A percentile compares a stretch with the other conserved stretches of the same genome.
These are phyloP conservation scores for Aspergillus sp. DNA, from an alignment of 2,329 filamentous ascomycete genomes.

Conservation along the genomic window DNA sequence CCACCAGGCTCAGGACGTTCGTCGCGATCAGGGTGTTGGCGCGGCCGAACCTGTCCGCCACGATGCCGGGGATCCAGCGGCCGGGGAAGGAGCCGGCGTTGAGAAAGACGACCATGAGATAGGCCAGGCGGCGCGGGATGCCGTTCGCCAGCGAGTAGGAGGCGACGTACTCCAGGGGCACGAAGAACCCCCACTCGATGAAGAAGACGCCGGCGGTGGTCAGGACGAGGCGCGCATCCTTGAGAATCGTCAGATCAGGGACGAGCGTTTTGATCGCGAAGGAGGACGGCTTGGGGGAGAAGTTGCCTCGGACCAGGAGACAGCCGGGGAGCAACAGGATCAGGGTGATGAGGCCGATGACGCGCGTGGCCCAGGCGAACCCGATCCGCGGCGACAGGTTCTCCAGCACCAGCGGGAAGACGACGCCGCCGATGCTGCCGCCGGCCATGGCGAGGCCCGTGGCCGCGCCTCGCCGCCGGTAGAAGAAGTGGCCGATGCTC, in stretches of 20 bases:
- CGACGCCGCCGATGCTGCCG: constrained; percentile 30
- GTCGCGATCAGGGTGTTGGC: constrained; percentile 29
- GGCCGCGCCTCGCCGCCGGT: constrained; percentile 28
- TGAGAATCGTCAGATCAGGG: constrained; percentile 20
- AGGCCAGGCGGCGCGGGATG: constrained; percentile 17
- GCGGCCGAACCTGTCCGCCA: constrained; percentile 25
- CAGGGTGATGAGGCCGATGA: constrained; percentile 36
- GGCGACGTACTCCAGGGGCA: constrained; percentile 23
- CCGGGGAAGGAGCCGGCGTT: constrained; percentile 24
- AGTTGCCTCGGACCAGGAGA: constrained; percentile 12
- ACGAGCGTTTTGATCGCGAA: constrained; percentile 14
- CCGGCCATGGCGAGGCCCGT: constrained; percentile 35
- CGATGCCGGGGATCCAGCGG: constrained; percentile 20
- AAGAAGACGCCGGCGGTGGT: constrained; percentile 22
- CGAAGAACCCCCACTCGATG: constrained; percentile 24
- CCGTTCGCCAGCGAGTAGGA: constrained; percentile 20
- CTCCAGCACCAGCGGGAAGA: constrained; percentile 33
- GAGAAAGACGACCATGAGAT: constrained; percentile 22
- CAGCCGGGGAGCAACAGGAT: constrained; percentile 28
- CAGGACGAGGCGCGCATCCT: constrained; percentile 13
- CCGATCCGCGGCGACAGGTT: constrained; percentile 26
- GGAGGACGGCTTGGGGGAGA: constrained; percentile 9
- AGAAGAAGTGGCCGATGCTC: constrained; percentile 32
- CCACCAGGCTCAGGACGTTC: constrained; percentile 24
- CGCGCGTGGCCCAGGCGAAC: constrained; percentile 35